These are phyloP conservation scores for Magnolia sinica DNA, from an alignment of 164 flowering plant species.

Conservation along the genomic window DNA sequence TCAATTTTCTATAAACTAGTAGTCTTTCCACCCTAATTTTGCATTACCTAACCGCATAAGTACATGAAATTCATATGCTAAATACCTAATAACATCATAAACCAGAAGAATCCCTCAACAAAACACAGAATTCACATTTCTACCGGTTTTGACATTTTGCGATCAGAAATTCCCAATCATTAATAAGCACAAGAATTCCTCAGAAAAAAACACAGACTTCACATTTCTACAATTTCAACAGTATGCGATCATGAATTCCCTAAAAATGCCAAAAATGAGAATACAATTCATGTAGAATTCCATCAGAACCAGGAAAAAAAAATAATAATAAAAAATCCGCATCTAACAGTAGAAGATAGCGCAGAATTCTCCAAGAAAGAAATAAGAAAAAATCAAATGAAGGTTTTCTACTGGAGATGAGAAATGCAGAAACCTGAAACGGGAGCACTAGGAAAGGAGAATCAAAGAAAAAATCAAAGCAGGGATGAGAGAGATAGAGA, in stretches of 20 bases:
- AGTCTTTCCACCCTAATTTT: too few relatives aligned
- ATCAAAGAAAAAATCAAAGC: not conserved
- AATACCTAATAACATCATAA: too few relatives aligned
- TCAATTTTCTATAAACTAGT: too few relatives aligned
- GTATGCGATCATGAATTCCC: not conserved
- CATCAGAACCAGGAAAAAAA: not conserved
- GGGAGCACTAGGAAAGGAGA: not conserved
- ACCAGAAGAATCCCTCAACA: too few relatives aligned
- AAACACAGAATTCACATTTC: too few relatives aligned
- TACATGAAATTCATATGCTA: too few relatives aligned
- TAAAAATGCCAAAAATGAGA: not conserved
- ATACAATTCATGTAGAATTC: not conserved
- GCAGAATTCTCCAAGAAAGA: not conserved
- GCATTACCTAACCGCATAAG: too few relatives aligned
- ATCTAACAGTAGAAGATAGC: not conserved
- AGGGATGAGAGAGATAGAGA: not conserved
- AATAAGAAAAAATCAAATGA: not conserved
- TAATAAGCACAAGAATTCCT: not conserved
- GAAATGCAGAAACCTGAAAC: not conserved
- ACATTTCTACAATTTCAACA: too few relatives aligned
- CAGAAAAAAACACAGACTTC: not conserved
- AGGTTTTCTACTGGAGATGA: not conserved
- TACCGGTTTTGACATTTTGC: not conserved
- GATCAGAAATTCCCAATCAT: not conserved
- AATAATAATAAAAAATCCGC: too few relatives aligned